These are phyloP conservation scores for Hirsutella thompsonii DNA, from an alignment of 2,329 filamentous ascomycete species.

Conservation along the genomic window DNA sequence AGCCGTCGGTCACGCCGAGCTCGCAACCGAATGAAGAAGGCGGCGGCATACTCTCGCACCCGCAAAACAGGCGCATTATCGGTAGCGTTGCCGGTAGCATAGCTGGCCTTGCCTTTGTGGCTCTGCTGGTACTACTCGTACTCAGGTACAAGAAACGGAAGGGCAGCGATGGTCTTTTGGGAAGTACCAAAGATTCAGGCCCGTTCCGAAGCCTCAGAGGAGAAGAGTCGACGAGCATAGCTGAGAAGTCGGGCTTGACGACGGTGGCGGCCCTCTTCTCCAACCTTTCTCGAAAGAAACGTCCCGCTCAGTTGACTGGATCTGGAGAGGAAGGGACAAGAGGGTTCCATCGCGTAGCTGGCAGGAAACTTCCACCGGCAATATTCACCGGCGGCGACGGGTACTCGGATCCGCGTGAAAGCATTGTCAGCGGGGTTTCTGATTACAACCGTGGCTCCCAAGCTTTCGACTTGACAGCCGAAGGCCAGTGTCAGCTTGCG, in stretches of 20 bases:
- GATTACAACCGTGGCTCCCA: constrained; percentile 41
- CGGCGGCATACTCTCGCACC: constrained; percentile 12
- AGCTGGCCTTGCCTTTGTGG: constrained; percentile 43
- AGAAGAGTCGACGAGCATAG: constrained; percentile 23
- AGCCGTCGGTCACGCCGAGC: constrained; percentile 7
- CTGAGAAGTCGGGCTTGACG: constrained; percentile 26
- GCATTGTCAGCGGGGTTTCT: constrained; percentile 34
- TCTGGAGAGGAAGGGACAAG: constrained; percentile 27
- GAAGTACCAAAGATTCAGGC: constrained; percentile 20
- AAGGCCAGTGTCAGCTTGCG: constrained; percentile 28
- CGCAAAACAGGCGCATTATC: constrained; percentile 29
- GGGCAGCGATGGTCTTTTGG: constrained; percentile 28
- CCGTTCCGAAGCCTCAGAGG: constrained; percentile 1
- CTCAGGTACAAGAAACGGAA: constrained; percentile 42
- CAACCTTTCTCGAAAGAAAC: constrained; percentile 28
- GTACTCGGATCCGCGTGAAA: constrained; percentile 37
- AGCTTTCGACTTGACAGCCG: constrained; percentile 23
- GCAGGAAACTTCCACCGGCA: constrained; percentile 51
- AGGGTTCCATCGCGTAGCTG: constrained; percentile 53
- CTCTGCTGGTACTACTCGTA: constrained; percentile 38
- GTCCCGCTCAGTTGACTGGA: constrained; percentile 7
- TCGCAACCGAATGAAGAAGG: constrained; percentile 8
- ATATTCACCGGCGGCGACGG: constrained; percentile 50
- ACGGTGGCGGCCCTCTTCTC: constrained; percentile 37
- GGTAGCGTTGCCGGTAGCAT: constrained; percentile 45